Evolutionary conservation across 129 eudicot species (phyloP).

Genomic region (Pseudognaphalium luteoalbum): DNA sequence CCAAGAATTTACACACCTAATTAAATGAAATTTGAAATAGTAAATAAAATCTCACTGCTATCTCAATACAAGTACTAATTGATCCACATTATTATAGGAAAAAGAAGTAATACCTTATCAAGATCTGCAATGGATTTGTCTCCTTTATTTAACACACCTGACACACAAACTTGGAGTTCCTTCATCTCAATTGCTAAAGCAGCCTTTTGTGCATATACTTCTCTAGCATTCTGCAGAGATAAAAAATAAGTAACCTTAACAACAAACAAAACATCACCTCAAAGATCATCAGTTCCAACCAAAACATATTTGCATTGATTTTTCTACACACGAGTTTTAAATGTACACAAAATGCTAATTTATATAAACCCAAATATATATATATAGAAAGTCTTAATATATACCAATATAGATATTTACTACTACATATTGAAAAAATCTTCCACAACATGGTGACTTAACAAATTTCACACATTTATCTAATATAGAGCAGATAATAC

Average conservation of each 20-base stretch:
- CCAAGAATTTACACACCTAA: constrained; percentile 54
- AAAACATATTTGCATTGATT: background rate
- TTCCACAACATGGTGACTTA: no score
- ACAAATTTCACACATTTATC: no score
- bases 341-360: no score
- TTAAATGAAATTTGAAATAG: background rate
- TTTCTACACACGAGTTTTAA: background rate
- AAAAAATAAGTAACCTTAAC: background rate
- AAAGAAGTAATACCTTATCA: constrained; percentile 47
- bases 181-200: constrained; percentile 53
- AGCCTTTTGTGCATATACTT: constrained; percentile 71
- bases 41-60: background rate
- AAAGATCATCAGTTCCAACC: background rate
- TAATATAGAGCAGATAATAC: no score
- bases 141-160: constrained; percentile 50
- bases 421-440: no score
- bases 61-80: background rate
- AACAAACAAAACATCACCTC: background rate
- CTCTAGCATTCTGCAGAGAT: constrained; percentile 58
- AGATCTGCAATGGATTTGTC: constrained; percentile 55
- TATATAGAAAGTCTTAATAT: background rate
- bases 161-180: constrained; percentile 68
- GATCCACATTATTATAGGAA: background rate
- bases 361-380: no score
- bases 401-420: no score